A percentile compares a stretch with the other conserved stretches of the same genome.
phyloP scores from a whole-genome alignment of 371 early-diverging fungal species.

The Rhizomucor miehei region DNA sequence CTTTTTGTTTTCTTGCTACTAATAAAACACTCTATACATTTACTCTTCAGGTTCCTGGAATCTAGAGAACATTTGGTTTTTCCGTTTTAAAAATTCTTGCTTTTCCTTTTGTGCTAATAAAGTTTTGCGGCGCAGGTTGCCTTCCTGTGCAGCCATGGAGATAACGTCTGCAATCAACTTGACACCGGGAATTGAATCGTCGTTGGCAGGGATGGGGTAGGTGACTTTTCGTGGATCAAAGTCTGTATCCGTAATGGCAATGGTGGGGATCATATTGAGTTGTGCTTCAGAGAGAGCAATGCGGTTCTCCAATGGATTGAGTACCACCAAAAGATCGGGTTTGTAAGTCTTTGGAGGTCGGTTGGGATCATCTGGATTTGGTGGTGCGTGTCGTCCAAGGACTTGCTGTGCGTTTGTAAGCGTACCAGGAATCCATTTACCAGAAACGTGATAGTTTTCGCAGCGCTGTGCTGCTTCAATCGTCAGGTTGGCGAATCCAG shows the following conservation, averaged over 20 bases:
- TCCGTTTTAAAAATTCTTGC: neutral
- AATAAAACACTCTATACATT: too few relatives aligned
- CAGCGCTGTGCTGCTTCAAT: conserved; percentile 81
- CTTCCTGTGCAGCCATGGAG: conserved; percentile 75
- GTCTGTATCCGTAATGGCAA: conserved; percentile 93
- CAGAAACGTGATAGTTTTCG: conserved; percentile 78
- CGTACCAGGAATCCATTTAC: conserved; percentile 87
- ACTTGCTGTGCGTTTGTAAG: conserved; percentile 85
- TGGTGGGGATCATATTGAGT: conserved; percentile 80
- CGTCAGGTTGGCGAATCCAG: conserved; percentile 60
- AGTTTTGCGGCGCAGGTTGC: conserved; percentile 45
- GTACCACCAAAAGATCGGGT: conserved; percentile 87
- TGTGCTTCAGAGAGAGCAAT: conserved; percentile 85
- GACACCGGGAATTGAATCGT: conserved; percentile 82
- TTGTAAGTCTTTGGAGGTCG: conserved; percentile 58
- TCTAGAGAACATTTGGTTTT: too few relatives aligned
- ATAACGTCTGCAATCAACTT: conserved; percentile 84
- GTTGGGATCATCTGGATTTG: conserved; percentile 54
- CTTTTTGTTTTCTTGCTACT: too few relatives aligned
- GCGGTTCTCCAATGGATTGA: conserved; percentile 82
- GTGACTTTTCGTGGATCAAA: conserved; percentile 85
- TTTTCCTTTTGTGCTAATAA: conserved; percentile 6
- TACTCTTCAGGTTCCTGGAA: too few relatives aligned
- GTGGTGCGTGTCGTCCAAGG: conserved; percentile 60
- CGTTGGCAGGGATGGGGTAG: conserved; percentile 97